Evolutionary conservation across 805 yeast species (phyloP).

Genomic region (Lipomyces starkeyi): DNA sequence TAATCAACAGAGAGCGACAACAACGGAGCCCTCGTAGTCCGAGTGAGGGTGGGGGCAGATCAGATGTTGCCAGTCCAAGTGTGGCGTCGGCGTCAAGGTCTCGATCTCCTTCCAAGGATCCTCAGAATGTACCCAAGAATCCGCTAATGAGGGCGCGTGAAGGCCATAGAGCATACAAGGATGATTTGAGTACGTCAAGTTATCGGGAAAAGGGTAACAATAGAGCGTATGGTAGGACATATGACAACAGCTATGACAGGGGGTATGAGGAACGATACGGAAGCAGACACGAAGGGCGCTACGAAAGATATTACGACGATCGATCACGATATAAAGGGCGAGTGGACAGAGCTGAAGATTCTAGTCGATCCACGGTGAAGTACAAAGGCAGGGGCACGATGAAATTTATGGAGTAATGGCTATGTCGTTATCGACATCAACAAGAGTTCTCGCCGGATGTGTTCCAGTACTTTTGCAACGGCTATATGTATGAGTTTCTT

Average conservation of each 20-base stretch:
- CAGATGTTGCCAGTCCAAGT: neutral
- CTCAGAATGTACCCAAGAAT: neutral
- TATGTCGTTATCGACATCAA: neutral
- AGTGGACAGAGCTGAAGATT: neutral
- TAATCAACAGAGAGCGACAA: neutral
- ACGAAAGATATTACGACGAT: neutral
- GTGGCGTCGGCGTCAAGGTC: neutral
- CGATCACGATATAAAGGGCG: neutral
- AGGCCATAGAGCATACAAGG: neutral
- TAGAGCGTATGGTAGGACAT: neutral
- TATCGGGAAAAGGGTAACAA: neutral
- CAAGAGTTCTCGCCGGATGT: neutral
- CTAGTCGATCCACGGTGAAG: neutral
- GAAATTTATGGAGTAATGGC: neutral
- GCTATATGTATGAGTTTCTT: too few species aligned
- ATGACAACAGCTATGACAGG: conserved; percentile 2
- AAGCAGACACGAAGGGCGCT: neutral
- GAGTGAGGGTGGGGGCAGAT: neutral
- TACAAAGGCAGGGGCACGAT: neutral
- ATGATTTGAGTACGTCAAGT: neutral
- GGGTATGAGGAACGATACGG: neutral
- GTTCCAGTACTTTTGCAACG: neutral
- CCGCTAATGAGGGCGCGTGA: neutral
- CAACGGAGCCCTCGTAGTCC: neutral
- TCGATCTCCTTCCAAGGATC: neutral